A percentile compares a stretch with the other conserved stretches of the same genome.
phyloP scores from a whole-genome alignment of 2,329 filamentous ascomycete species.

The Fusarium luffae region DNA sequence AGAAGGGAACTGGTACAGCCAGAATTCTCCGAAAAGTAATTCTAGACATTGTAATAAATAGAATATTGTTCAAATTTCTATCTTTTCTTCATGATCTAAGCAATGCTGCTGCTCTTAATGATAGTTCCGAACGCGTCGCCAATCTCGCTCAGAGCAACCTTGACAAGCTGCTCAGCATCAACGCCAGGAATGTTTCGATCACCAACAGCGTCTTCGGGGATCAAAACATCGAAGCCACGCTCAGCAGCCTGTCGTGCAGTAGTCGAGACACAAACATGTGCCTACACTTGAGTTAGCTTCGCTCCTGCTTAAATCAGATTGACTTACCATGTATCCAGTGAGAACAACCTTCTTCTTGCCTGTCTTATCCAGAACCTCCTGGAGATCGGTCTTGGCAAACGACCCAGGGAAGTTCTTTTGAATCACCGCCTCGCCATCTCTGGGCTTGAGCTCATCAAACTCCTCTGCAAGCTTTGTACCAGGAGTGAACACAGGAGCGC shows the following conservation, averaged over 20 bases:
- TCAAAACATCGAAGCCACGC: conserved; percentile 70
- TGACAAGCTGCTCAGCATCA: conserved; percentile 62
- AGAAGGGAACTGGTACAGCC: conserved; percentile 57
- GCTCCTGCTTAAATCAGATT: no score
- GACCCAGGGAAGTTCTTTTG: conserved; percentile 67
- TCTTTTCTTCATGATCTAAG: conserved; percentile 4
- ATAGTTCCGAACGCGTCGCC: conserved; percentile 72
- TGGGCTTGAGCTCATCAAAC: conserved; percentile 68
- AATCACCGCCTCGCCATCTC: conserved; percentile 66
- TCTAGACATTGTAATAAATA: not conserved
- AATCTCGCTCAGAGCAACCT: conserved; percentile 67
- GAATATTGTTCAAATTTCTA: not conserved
- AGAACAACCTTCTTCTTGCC: conserved; percentile 70
- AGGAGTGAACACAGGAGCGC: conserved; percentile 74
- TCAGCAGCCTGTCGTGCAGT: conserved; percentile 71
- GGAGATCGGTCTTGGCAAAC: conserved; percentile 70
- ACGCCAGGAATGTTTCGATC: conserved; percentile 74
- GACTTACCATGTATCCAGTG: conserved; percentile 66
- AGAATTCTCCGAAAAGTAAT: conserved; percentile 16
- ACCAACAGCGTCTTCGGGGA: conserved; percentile 71
- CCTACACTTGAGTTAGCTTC: conserved; percentile 51
- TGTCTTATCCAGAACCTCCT: conserved; percentile 60
- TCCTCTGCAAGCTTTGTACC: conserved; percentile 68
- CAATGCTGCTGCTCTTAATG: conserved; percentile 53
- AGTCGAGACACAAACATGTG: conserved; percentile 72